Evolutionary conservation across 1,284 basidiomycete genomes (phyloP).

Genomic region (Hypsizygus ulmarius): DNA sequence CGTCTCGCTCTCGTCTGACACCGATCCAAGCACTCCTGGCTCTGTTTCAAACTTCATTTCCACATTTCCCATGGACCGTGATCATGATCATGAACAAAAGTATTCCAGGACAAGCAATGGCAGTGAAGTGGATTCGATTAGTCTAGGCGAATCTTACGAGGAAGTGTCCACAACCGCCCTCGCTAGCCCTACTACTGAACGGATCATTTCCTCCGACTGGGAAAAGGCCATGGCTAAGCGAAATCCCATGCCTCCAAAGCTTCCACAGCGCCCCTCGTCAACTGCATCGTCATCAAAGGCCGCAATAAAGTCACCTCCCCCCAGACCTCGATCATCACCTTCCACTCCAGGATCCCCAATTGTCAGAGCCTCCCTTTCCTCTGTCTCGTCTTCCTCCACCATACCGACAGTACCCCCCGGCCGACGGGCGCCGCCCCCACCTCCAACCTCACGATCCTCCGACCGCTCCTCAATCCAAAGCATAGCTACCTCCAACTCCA

Average conservation of each 20-base stretch:
- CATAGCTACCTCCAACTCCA: slow-evolving; percentile 42
- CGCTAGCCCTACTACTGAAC: slow-evolving; percentile 41
- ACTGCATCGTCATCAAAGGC: slow-evolving; percentile 29
- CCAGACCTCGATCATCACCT: slow-evolving; percentile 21
- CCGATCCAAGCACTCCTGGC: slow-evolving; percentile 43
- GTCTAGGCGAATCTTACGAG: slow-evolving; percentile 70
- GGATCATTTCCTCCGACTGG: slow-evolving; percentile 43
- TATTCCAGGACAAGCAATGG: slow-evolving; percentile 21
- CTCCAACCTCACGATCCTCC: slow-evolving; percentile 42
- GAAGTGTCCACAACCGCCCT: slow-evolving; percentile 52
- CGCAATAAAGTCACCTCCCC: slow-evolving; percentile 26
- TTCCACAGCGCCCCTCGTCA: slow-evolving; percentile 49
- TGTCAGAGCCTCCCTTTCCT: slow-evolving; percentile 21
- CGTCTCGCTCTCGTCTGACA: slow-evolving; percentile 72
- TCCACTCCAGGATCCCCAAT: slow-evolving; percentile 26
- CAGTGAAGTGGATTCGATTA: slow-evolving; percentile 49
- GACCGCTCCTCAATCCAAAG: slow-evolving; percentile 66
- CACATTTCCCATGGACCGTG: slow-evolving; percentile 47
- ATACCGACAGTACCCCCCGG: slow-evolving; percentile 17
- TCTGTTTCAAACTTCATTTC: slow-evolving; percentile 43
- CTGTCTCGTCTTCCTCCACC: slow-evolving; percentile 30
- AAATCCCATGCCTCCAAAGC: slow-evolving; percentile 47
- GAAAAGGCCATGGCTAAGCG: slow-evolving; percentile 35
- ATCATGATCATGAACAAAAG: slow-evolving; percentile 26
- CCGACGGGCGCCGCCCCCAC: slow-evolving; percentile 36